phyloP scores from a whole-genome alignment of 1,284 basidiomycete species.

The Sporisorium scitamineum region DNA sequence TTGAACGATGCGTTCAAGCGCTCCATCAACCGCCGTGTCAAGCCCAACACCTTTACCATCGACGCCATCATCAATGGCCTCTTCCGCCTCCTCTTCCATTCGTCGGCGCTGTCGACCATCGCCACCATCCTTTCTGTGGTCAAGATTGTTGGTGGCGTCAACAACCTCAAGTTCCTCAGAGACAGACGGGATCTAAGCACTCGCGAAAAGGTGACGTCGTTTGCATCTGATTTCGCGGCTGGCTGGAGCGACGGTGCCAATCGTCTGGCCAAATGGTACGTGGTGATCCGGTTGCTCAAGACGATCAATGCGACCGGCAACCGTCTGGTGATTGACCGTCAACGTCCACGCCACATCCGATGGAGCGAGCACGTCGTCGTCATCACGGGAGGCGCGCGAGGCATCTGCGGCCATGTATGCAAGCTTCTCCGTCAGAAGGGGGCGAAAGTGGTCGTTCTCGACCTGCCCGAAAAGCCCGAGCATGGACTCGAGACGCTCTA shows the following conservation, averaged over 20 bases:
- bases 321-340: constrained; percentile 41
- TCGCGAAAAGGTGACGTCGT: constrained; percentile 18
- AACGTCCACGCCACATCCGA: constrained; percentile 28
- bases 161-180: constrained; percentile 30
- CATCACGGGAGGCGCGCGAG: constrained; percentile 56
- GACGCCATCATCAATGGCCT: constrained; percentile 32
- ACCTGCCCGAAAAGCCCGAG: constrained; percentile 46
- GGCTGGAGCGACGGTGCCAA: constrained; percentile 27
- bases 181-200: constrained; percentile 27
- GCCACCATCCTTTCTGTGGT: constrained; percentile 48
- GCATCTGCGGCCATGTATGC: constrained; percentile 50
- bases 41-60: constrained; percentile 34
- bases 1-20: constrained; percentile 33
- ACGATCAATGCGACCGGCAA: constrained; percentile 50
- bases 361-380: constrained; percentile 57
- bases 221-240: constrained; percentile 22
- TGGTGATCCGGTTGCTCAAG: constrained; percentile 37
- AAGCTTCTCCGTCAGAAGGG: constrained; percentile 44
- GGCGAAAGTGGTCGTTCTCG: constrained; percentile 53
- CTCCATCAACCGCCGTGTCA: constrained; percentile 27
- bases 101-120: constrained; percentile 29
- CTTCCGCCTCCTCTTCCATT: constrained; percentile 39
- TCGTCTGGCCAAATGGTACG: constrained; percentile 35
- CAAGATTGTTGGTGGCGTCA: constrained; percentile 38
- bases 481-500: constrained; percentile 51